Percentiles rank a stretch among this genome's conserved stretches.
These are phyloP conservation scores for Monosporozyma yasuniensis DNA, from an alignment of 805 yeast species.

Conservation along the genomic window DNA sequence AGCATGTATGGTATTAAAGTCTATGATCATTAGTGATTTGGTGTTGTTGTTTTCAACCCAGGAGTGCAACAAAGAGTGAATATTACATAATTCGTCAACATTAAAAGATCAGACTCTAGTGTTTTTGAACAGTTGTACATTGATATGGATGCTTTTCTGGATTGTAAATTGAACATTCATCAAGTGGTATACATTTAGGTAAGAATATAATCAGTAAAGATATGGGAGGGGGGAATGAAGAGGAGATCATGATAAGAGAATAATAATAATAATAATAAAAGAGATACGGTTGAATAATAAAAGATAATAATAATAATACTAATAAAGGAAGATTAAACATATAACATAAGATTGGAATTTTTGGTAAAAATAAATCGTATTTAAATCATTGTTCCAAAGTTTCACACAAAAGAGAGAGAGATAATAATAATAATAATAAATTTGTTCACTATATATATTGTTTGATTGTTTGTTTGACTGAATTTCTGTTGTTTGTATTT, in stretches of 20 bases:
- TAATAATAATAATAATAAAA: no score
- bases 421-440: background rate
- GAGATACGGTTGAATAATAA: background rate
- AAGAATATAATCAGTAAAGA: background rate
- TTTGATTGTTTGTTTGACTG: background rate
- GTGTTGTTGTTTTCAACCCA: no score
- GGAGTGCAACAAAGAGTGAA: no score
- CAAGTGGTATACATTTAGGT: background rate
- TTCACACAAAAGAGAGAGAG: background rate
- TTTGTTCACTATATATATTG: background rate
- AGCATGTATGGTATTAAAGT: no score
- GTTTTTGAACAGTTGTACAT: no score
- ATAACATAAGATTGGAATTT: background rate
- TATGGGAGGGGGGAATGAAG: background rate
- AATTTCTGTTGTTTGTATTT: background rate
- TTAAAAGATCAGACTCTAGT: no score
- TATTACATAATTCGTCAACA: no score
- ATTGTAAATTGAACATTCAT: background rate
- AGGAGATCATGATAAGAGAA: background rate
- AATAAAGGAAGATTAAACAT: background rate
- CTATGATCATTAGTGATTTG: no score
- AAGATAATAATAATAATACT: background rate
- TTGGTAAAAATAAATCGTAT: background rate
- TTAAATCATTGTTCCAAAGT: conserved; percentile 1
- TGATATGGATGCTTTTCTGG: no score